These are phyloP conservation scores for Ganoderma lingzhi DNA, from an alignment of 1,284 basidiomycete species.

Conservation along the genomic window DNA sequence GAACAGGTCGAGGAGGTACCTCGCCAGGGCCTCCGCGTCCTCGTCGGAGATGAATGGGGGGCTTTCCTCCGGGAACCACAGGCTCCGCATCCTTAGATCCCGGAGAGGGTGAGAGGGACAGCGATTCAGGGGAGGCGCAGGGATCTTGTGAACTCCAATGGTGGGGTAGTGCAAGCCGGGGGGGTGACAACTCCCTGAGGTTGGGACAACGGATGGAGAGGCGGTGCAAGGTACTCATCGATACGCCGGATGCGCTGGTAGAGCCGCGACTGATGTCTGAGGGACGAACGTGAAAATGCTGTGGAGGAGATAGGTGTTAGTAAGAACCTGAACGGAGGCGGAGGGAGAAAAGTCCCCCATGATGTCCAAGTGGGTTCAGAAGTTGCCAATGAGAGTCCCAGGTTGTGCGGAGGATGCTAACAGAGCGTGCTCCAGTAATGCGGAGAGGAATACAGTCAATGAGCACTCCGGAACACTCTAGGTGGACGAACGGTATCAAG, in stretches of 20 bases:
- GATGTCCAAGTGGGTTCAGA: neutral
- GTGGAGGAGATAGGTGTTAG: neutral
- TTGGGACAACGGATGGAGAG: neutral
- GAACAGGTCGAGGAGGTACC: slow-evolving; percentile 1
- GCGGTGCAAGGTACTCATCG: neutral
- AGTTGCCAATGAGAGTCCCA: no score
- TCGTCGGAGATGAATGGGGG: neutral
- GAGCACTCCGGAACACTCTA: no score
- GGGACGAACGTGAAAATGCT: neutral
- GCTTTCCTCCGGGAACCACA: neutral
- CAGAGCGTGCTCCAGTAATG: no score
- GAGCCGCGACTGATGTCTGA: neutral
- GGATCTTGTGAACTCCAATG: neutral
- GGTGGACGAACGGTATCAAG: no score
- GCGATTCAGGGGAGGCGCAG: neutral
- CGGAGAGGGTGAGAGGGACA: neutral
- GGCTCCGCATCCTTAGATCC: neutral
- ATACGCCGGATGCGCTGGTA: neutral
- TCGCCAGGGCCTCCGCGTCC: neutral
- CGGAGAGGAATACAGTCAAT: no score
- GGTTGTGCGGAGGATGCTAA: no score
- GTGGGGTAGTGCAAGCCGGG: neutral
- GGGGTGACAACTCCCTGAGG: neutral
- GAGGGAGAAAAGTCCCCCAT: neutral
- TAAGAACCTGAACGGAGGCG: neutral